A percentile compares a stretch with the other conserved stretches of the same genome.
Conservation (phyloP, 2,329 filamentous ascomycete species). For the Eutypella sp. region DNA sequence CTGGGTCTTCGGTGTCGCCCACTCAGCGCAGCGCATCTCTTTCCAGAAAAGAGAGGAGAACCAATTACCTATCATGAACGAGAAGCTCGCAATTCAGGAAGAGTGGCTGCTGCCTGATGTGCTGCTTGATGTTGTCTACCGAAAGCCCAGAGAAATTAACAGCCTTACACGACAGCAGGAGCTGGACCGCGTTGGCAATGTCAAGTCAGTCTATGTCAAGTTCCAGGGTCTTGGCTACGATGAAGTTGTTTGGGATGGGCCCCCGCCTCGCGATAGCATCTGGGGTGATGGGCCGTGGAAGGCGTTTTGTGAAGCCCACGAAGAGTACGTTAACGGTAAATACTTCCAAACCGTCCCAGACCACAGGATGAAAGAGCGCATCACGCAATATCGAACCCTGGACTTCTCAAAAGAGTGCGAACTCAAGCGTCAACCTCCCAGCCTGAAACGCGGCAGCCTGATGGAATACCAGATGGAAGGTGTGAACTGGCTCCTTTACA, state of each 20-base stretch:
- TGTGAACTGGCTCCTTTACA: slow-evolving; percentile 90
- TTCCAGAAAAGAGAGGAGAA: slow-evolving; percentile 69
- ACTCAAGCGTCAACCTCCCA: slow-evolving; percentile 65
- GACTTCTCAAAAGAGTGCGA: slow-evolving; percentile 64
- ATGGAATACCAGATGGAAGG: slow-evolving; percentile 95
- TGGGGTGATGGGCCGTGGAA: slow-evolving; percentile 56
- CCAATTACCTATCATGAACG: slow-evolving; percentile 61
- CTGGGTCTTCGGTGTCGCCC: slow-evolving; percentile 76
- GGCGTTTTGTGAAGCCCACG: slow-evolving; percentile 78
- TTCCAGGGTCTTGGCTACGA: slow-evolving; percentile 91
- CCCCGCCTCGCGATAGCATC: slow-evolving; percentile 58
- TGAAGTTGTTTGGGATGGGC: slow-evolving; percentile 83
- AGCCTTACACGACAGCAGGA: slow-evolving; percentile 63
- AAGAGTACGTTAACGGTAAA: slow-evolving; percentile 76
- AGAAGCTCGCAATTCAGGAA: slow-evolving; percentile 78
- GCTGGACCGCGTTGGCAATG: slow-evolving; percentile 63
- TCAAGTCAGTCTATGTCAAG: slow-evolving; percentile 76
- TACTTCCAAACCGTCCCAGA: slow-evolving; percentile 59
- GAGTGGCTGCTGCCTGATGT: slow-evolving; percentile 84
- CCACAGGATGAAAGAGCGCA: slow-evolving; percentile 58
- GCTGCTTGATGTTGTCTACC: slow-evolving; percentile 73
- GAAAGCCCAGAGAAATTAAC: slow-evolving; percentile 40
- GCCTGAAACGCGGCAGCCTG: slow-evolving; percentile 70
- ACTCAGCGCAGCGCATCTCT: slow-evolving; percentile 59
- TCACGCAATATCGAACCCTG: slow-evolving; percentile 60